Percentiles rank a stretch among this genome's conserved stretches.
Evolutionary conservation across 345 rosid genomes (phyloP).

Genomic region (Syzygium aqueum): DNA sequence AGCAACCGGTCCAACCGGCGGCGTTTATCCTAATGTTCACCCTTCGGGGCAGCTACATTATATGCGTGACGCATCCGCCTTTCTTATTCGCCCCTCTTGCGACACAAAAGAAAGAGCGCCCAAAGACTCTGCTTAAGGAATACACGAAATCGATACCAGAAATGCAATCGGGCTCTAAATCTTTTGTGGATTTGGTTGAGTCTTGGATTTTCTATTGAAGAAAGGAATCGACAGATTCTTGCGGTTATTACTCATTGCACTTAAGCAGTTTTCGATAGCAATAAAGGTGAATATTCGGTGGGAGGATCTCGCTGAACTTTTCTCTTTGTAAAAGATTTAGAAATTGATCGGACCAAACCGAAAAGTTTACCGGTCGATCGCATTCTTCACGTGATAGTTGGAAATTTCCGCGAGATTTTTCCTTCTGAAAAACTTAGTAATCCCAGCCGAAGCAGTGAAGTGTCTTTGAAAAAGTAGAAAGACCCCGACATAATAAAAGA

Average conservation of each 20-base stretch:
- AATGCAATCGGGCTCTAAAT: neutral
- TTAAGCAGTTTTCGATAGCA: neutral
- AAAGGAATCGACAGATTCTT: neutral
- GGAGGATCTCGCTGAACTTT: neutral
- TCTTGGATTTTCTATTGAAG: neutral
- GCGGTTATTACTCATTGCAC: too few relatives aligned
- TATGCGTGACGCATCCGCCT: neutral
- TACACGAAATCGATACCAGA: neutral
- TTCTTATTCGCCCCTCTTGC: neutral
- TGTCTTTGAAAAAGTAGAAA: neutral
- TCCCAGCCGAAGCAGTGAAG: neutral
- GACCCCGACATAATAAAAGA: neutral
- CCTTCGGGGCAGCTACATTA: neutral
- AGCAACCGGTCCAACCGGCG: neutral
- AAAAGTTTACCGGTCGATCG: rapidly evolving
- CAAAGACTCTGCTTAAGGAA: too few relatives aligned
- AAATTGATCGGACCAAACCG: neutral
- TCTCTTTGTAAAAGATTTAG: neutral
- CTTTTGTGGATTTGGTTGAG: neutral
- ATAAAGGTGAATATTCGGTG: rapidly evolving
- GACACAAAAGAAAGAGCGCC: too few relatives aligned
- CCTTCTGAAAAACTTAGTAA: neutral
- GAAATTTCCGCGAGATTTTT: neutral
- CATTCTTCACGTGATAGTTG: neutral
- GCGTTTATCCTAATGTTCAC: neutral